These are phyloP conservation scores for Neoboletus brunneissimus DNA, from an alignment of 768 basidiomycete species.

Conservation along the genomic window DNA sequence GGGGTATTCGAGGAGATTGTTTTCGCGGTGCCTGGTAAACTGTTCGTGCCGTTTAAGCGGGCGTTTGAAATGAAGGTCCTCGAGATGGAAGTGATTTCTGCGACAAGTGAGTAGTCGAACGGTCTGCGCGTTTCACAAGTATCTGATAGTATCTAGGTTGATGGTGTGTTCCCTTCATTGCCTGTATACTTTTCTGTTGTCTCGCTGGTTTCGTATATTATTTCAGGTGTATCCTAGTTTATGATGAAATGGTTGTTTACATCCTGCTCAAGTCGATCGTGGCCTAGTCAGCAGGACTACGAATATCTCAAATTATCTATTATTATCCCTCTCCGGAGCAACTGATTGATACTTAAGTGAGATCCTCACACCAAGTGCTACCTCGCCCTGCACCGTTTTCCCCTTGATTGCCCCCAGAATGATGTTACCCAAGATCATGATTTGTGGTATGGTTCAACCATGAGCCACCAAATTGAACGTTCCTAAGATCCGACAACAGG, in stretches of 20 bases:
- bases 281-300: background rate
- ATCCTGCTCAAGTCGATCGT: background rate
- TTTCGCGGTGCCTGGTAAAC: constrained; percentile 42
- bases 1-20: constrained; percentile 41
- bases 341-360: background rate
- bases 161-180: background rate
- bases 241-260: background rate
- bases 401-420: background rate
- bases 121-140: background rate
- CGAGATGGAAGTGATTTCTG: constrained; percentile 34
- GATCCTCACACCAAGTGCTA: background rate
- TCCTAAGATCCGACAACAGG: constrained; percentile 35
- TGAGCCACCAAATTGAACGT: background rate
- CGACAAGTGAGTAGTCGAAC: constrained; percentile 24
- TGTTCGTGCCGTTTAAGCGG: constrained; percentile 35
- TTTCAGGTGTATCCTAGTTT: background rate
- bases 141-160: background rate
- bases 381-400: background rate
- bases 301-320: background rate
- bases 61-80: constrained; percentile 42
- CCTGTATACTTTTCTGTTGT: background rate
- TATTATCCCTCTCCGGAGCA: background rate
- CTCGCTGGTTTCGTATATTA: background rate
- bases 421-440: constrained; percentile 25
- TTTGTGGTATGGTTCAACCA: constrained; percentile 25